These are phyloP conservation scores for Pilasporangium apinafurcum DNA, from an alignment of 352 stramenopile species.

Conservation along the genomic window DNA sequence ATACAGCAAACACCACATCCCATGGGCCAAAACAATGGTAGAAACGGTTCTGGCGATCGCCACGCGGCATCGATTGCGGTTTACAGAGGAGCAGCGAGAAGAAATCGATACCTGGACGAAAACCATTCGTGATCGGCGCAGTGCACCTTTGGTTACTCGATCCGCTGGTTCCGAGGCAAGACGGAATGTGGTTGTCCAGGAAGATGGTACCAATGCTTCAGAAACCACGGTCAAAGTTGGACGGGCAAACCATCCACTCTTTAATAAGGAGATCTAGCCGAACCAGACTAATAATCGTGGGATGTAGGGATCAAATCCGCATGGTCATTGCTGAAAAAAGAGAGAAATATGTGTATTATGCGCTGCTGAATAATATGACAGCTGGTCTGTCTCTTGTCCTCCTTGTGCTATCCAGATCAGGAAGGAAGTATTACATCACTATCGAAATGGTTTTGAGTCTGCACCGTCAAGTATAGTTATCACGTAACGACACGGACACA, in stretches of 20 bases:
- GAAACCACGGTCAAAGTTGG: conserved; percentile 59
- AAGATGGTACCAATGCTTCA: conserved; percentile 15
- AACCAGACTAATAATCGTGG: no score
- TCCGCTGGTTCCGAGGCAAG: conserved; percentile 46
- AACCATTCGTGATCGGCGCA: conserved; percentile 41
- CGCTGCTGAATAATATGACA: no score
- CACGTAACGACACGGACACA: no score
- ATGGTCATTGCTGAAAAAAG: no score
- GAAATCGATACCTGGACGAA: conserved; percentile 70
- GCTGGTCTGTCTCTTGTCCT: no score
- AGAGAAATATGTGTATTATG: no score
- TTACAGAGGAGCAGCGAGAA: conserved; percentile 30
- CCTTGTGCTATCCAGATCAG: no score
- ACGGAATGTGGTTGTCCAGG: conserved; percentile 50
- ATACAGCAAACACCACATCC: conserved; percentile 32
- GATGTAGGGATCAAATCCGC: no score
- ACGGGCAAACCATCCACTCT: conserved; percentile 65
- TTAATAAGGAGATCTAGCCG: conserved; percentile 45
- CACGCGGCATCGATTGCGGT: conserved; percentile 49
- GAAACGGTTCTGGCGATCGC: conserved; percentile 46
- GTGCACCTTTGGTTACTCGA: conserved; percentile 18
- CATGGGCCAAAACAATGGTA: conserved; percentile 58
- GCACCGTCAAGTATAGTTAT: no score
- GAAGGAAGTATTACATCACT: no score
- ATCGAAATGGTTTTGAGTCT: no score